Evolutionary conservation across 108 stramenopile genomes (phyloP).

Genomic region (Stephanodiscus minutulus): DNA sequence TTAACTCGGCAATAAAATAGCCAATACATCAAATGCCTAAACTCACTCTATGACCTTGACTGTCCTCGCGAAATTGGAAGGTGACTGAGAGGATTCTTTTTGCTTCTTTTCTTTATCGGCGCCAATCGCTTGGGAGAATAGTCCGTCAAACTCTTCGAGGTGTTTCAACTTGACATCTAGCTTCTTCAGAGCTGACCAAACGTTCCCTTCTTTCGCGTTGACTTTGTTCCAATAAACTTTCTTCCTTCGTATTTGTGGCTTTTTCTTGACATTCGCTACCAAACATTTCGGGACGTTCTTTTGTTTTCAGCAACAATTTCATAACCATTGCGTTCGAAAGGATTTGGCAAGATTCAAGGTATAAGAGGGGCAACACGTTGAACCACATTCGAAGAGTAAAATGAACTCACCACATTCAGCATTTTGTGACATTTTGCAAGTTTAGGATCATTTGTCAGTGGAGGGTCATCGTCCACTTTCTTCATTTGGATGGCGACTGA

Average conservation of each 20-base stretch:
- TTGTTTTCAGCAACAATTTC: slow-evolving; percentile 38
- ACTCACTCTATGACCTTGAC: slow-evolving; percentile 81
- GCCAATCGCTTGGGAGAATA: slow-evolving; percentile 76
- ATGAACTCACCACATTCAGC: slow-evolving; percentile 70
- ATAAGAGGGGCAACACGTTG: neutral
- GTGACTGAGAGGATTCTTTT: slow-evolving; percentile 10
- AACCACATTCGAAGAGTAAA: too few relatives aligned
- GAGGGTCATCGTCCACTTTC: slow-evolving; percentile 21
- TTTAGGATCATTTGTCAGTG: slow-evolving; percentile 71
- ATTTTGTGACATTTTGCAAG: too few relatives aligned
- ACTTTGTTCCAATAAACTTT: slow-evolving; percentile 87
- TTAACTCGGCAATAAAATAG: neutral
- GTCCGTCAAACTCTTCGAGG: slow-evolving; percentile 75
- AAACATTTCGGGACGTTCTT: slow-evolving; percentile 6
- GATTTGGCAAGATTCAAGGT: slow-evolving; percentile 28
- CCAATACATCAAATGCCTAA: neutral
- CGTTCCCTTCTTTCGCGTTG: slow-evolving; percentile 61
- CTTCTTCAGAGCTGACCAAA: slow-evolving; percentile 69
- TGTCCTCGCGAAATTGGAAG: slow-evolving; percentile 51
- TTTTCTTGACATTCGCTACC: slow-evolving; percentile 33
- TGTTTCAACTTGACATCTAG: slow-evolving; percentile 56
- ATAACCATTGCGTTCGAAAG: slow-evolving; percentile 62
- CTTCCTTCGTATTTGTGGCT: slow-evolving; percentile 74
- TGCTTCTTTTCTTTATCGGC: slow-evolving; percentile 64
- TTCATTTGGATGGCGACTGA: slow-evolving; percentile 51